phyloP scores from a whole-genome alignment of 169 alveolate species.

The Plasmodium malariae region DNA sequence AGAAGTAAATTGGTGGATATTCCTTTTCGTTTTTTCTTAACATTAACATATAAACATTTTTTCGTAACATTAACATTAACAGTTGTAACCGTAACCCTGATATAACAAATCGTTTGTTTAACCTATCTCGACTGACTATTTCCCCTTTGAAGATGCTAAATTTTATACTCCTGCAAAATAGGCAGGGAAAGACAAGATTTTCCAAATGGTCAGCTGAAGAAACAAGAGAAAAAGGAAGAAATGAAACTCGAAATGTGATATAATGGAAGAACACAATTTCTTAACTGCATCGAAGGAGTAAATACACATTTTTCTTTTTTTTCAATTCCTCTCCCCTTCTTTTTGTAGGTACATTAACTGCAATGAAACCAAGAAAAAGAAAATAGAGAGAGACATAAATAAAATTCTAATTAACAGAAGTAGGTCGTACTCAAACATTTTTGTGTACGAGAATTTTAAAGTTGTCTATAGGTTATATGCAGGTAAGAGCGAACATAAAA shows the following conservation, averaged over 20 bases:
- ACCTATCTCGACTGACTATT: too few species aligned
- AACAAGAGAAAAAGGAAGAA: neutral
- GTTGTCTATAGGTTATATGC: conserved; percentile 94
- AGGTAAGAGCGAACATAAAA: conserved; percentile 30
- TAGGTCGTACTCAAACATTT: conserved; percentile 90
- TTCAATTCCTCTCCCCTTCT: neutral
- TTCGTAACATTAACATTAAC: too few species aligned
- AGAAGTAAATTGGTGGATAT: too few species aligned
- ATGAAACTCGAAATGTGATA: neutral
- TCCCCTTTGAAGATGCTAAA: conserved; percentile 91
- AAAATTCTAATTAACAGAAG: conserved; percentile 88
- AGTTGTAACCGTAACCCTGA: too few species aligned
- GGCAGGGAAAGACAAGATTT: conserved; percentile 92
- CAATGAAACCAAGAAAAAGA: conserved; percentile 81
- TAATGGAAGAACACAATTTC: neutral
- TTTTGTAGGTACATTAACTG: conserved; percentile 79
- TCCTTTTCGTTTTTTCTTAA: too few species aligned
- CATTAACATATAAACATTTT: too few species aligned
- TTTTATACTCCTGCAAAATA: conserved; percentile 89
- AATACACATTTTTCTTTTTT: neutral
- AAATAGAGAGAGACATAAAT: conserved; percentile 85
- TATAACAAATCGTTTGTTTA: too few species aligned
- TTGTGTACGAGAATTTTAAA: conserved; percentile 91
- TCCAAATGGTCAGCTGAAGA: conserved; percentile 91
- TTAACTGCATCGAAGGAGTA: neutral